phyloP scores from a whole-genome alignment of 202 grass and related monocot genomes.

The Saccharum hybrid region DNA sequence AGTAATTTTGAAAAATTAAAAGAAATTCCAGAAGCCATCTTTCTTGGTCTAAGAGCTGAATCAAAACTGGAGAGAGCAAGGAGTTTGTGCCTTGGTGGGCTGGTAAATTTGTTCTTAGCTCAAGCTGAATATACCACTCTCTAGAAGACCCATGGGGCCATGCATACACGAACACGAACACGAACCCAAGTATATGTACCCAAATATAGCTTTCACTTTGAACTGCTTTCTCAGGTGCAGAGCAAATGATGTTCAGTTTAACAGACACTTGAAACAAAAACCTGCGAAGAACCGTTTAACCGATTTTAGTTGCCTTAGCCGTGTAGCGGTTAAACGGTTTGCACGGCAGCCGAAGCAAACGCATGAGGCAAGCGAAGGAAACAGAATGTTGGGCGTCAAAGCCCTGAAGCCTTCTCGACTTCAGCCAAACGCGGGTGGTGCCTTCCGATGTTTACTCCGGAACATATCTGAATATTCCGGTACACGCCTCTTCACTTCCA shows the following conservation, averaged over 20 bases:
- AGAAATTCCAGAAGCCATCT: too few relatives aligned
- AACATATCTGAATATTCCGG: constrained; percentile 5
- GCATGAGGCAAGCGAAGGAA: background rate
- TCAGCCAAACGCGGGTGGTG: constrained; percentile 38
- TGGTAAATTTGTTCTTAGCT: too few relatives aligned
- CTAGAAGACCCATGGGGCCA: too few relatives aligned
- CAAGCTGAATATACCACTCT: background rate
- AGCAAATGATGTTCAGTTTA: background rate
- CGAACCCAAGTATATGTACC: background rate
- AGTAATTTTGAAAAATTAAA: too few relatives aligned
- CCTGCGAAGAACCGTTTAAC: background rate
- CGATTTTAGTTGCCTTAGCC: background rate
- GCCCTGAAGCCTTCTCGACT: constrained; percentile 8
- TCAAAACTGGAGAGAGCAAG: too few relatives aligned
- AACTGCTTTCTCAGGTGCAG: background rate
- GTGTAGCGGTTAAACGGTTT: background rate
- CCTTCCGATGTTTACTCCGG: constrained; percentile 1
- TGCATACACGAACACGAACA: background rate
- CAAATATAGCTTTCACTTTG: background rate
- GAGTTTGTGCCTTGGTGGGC: too few relatives aligned
- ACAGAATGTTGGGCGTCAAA: background rate
- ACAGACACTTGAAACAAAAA: background rate
- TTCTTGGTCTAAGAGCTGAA: too few relatives aligned
- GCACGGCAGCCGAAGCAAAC: background rate
- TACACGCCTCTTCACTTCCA: constrained; percentile 25